phyloP scores from a whole-genome alignment of 345 rosid species.

The Melaleuca alternifolia region DNA sequence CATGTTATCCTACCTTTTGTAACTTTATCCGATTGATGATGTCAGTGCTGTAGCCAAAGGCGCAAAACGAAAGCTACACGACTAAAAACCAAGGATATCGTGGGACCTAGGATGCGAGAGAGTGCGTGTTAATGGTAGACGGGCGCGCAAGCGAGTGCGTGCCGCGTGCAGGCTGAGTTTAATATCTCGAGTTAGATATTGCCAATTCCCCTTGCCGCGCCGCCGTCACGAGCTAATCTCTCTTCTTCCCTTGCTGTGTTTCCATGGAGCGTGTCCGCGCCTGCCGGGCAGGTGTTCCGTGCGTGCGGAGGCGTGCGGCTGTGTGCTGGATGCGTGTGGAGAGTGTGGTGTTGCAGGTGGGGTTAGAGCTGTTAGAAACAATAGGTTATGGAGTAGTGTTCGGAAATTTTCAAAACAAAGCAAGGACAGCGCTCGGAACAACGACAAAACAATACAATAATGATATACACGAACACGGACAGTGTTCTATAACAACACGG shows the following conservation, averaged over 20 bases:
- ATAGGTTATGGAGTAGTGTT: too few species aligned
- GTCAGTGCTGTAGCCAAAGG: neutral
- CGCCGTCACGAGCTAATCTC: fast-evolving
- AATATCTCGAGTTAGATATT: neutral
- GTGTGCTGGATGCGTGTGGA: neutral
- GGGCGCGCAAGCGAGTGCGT: too few species aligned
- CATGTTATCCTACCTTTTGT: neutral
- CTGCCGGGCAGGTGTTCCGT: fast-evolving
- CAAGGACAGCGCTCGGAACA: too few species aligned
- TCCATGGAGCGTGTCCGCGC: neutral
- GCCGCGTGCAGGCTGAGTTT: too few species aligned
- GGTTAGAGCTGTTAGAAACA: too few species aligned
- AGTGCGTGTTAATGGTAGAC: neutral
- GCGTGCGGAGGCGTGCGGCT: neutral
- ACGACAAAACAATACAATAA: too few species aligned
- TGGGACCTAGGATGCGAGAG: neutral
- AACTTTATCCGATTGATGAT: neutral
- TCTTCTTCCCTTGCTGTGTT: fast-evolving
- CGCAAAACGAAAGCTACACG: neutral
- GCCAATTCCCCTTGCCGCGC: neutral
- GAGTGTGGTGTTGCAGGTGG: neutral
- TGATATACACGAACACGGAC: too few species aligned
- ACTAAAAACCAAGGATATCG: neutral
- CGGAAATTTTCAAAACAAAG: too few species aligned
- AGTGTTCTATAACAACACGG: too few species aligned